A percentile compares a stretch with the other conserved stretches of the same genome.
Evolutionary conservation across 495 filamentous ascomycete species (phyloP).

Genomic region (Penicillium chermesinum): DNA sequence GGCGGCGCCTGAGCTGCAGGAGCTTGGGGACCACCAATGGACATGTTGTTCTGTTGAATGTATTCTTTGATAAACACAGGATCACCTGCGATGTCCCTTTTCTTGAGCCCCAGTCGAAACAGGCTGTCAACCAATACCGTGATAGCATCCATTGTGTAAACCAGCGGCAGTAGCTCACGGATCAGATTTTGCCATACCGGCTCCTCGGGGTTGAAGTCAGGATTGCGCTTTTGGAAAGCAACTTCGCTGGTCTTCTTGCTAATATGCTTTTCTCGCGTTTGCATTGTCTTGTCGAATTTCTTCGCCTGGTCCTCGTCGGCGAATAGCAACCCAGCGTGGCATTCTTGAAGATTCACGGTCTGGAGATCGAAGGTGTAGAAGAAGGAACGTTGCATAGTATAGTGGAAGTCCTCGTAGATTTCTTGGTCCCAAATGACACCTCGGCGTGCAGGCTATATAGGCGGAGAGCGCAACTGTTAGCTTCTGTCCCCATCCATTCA

Average conservation of each 20-base stretch:
- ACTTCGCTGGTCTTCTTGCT: slow-evolving; percentile 73
- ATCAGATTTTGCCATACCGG: slow-evolving; percentile 21
- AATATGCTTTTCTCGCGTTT: slow-evolving; percentile 88
- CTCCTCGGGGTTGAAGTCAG: slow-evolving; percentile 13
- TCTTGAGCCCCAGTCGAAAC: slow-evolving; percentile 79
- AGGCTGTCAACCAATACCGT: slow-evolving; percentile 66
- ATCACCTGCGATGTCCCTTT: slow-evolving; percentile 87
- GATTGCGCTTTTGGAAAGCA: slow-evolving; percentile 50
- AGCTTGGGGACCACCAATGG: slow-evolving; percentile 38
- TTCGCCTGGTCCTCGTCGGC: slow-evolving; percentile 95
- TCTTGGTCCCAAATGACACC: slow-evolving; percentile 99
- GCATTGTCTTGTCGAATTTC: slow-evolving; percentile 90
- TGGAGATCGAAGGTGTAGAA: slow-evolving; percentile 97
- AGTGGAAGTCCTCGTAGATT: slow-evolving; percentile 87
- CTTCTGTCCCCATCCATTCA: neutral
- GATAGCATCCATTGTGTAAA: slow-evolving; percentile 76
- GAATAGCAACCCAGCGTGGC: slow-evolving; percentile 84
- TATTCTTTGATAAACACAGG: slow-evolving; percentile 93
- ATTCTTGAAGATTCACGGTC: slow-evolving; percentile 39
- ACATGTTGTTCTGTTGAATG: slow-evolving; percentile 72
- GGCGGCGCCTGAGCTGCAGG: slow-evolving; percentile 34
- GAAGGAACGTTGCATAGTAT: slow-evolving; percentile 93
- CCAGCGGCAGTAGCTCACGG: slow-evolving; percentile 49
- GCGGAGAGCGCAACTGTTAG: slow-evolving; percentile 7
- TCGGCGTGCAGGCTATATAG: slow-evolving; percentile 65